Base-by-base conservation (phyloP, 768 basidiomycete species). In the Lentinula guzmanii region DNA sequence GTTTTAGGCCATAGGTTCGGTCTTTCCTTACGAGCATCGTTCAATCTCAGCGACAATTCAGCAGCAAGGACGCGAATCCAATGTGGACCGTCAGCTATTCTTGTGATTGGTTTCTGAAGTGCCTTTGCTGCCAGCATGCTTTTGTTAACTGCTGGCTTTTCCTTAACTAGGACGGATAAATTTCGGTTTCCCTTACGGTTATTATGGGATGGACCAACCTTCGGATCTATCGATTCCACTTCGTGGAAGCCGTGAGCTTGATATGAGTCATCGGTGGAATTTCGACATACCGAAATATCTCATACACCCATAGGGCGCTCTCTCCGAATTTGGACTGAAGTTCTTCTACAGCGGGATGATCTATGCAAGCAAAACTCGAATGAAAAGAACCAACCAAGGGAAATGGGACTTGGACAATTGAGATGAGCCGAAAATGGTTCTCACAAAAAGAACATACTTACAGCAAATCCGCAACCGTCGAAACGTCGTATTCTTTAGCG, bases 81-180 rank as follows among this genome's bases (percentile, higher is more conserved):
- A 60, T 93, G 92, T 50, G 84, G 79, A 0, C 93, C 95, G 62
- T 95, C 88, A 2, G 84, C 78, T 13, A 82, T 74, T 45, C 85
- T 87, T 5, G 81, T 89, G 24, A 98, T 85, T 0, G 90, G 83
- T 37, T 86, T 84, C 0, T 89, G 86, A 24, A 98, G 82, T 68
- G 98, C 98, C 72, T 99, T 99, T n/a, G 93, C 89, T 0, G 94
- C 93, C 58, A 94, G 76, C 96, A 98, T 98, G 67, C 91, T 93
- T 76, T 97, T 98, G 64, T 83, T 88, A 34, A 90, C 74, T 0
- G 80, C 76, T 15, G 87, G 80, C 71, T 93, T 93, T 69, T 93
- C 91, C 68, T 92, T 94, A 39, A 98, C 95, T 96, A 69, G 42
- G 45, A 13, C 8, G 53, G 62, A 58, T 45, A 37, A 46, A 42